Percentiles rank a stretch among this genome's conserved stretches.
Evolutionary conservation across 2,329 filamentous ascomycete species (phyloP).

Genomic region (Apiospora pterosperma): DNA sequence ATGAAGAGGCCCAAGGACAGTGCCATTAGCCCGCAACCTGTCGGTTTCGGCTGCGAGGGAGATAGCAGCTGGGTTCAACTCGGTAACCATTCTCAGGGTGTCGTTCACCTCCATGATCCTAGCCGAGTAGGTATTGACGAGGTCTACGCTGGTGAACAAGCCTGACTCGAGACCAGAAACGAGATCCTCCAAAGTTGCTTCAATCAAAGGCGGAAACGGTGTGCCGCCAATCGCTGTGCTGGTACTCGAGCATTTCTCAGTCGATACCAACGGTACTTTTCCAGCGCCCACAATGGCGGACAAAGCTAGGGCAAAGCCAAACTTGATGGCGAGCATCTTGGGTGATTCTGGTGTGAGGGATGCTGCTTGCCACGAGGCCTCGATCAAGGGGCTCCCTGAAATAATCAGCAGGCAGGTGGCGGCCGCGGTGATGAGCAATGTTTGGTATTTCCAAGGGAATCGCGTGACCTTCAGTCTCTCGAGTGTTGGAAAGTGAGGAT

Average conservation of each 20-base stretch:
- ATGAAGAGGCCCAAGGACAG: constrained; percentile 46
- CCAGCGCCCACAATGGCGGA: neutral
- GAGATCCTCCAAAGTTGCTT: constrained; percentile 22
- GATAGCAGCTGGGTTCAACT: constrained; percentile 36
- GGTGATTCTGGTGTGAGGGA: neutral
- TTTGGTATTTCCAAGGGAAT: neutral
- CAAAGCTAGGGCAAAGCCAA: neutral
- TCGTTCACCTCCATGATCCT: constrained; percentile 32
- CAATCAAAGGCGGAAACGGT: constrained; percentile 15
- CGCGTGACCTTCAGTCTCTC: neutral
- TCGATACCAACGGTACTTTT: neutral
- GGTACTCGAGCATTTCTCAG: neutral
- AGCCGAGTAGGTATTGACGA: constrained; percentile 28
- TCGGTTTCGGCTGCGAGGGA: constrained; percentile 34
- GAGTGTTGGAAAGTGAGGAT: neutral
- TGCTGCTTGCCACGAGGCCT: neutral
- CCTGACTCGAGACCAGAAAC: constrained; percentile 18
- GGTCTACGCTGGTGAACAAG: constrained; percentile 26
- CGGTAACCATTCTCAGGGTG: constrained; percentile 28
- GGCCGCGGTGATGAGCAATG: neutral
- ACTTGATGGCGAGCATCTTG: constrained; percentile 3
- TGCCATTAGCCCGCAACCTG: constrained; percentile 17
- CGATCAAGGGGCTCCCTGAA: neutral
- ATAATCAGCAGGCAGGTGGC: neutral
- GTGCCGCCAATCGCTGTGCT: constrained; percentile 5